phyloP scores from a whole-genome alignment of 2,329 filamentous ascomycete genomes.

The Capronia coronata region DNA sequence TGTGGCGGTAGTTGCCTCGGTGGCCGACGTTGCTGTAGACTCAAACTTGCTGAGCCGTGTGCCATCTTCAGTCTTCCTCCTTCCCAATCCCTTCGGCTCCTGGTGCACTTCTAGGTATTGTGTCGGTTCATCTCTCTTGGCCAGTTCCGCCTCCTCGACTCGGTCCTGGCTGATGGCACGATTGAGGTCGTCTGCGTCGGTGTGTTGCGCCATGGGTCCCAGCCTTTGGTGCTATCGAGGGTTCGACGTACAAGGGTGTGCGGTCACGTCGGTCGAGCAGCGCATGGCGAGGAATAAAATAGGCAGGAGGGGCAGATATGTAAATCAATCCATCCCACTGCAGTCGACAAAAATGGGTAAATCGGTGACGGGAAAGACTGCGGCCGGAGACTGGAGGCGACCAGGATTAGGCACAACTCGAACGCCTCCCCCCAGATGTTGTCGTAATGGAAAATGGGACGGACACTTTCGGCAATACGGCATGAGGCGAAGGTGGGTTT shows the following conservation, averaged over 20 bases:
- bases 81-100: slow-evolving; percentile 11
- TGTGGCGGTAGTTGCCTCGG: slow-evolving; percentile 38
- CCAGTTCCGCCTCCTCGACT: slow-evolving; percentile 29
- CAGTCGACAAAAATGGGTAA: neutral
- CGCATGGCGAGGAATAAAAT: slow-evolving; percentile 8
- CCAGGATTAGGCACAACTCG: slow-evolving; percentile 16
- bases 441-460: slow-evolving; percentile 15
- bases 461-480: slow-evolving; percentile 15
- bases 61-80: slow-evolving; percentile 29
- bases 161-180: slow-evolving; percentile 23
- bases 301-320: slow-evolving; percentile 14
- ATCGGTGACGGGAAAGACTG: slow-evolving; percentile 13
- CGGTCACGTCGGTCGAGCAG: slow-evolving; percentile 1
- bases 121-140: slow-evolving; percentile 18
- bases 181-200: slow-evolving; percentile 24
- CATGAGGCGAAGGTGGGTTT: slow-evolving; percentile 7
- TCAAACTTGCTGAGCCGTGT: slow-evolving; percentile 33
- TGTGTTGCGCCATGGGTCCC: slow-evolving; percentile 16
- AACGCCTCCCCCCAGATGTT: slow-evolving; percentile 13
- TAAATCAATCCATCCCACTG: too few relatives aligned
- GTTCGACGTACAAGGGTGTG: neutral
- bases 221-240: slow-evolving; percentile 3
- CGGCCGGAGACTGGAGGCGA: slow-evolving; percentile 8
- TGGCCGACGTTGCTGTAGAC: slow-evolving; percentile 34
- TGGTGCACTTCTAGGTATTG: slow-evolving; percentile 23